Evolutionary conservation across 2,329 filamentous ascomycete species (phyloP), one percentile per base, ranked within the genome.

Genomic region (Neoascochyta sp.): DNA sequence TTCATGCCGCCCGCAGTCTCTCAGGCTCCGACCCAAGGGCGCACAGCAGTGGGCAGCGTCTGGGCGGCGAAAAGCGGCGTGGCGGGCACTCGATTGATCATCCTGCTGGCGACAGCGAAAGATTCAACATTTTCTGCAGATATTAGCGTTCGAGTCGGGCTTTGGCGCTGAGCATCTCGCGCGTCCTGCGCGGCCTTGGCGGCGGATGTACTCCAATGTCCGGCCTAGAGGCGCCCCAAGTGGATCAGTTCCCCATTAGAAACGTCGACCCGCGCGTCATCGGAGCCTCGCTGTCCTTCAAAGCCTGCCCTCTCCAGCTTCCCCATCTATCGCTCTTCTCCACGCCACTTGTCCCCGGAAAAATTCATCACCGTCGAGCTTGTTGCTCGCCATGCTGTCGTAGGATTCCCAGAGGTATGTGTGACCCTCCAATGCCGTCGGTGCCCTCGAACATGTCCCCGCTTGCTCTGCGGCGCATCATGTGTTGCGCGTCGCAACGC

Each of bases 211-310:
- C n/a, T n/a, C n/a, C n/a, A n/a, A n/a, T n/a, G n/a, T n/a, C n/a
- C 34, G 34, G 34, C 27, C 24, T 33, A 29, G 29, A 19, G 33
- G 6, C n/a, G 17, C 14, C 27, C 30, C 26, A 33, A 38, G 35
- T 38, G 35, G 35, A 30, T 9, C 35, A 16, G 23, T 27, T 14
- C 23, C 17, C 23, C 35, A 30, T 29, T 14, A 35, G 22, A 24
- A 26, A 25, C 29, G 24, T 26, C 22, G 24, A 32, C 29, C 22
- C 34, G 29, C 34, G 29, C 35, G 35, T 38, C 35, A 38, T 38
- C 20, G 26, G 22, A 22, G 18, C 10, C 13, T n/a, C 16, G 27
- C 14, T 16, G 29, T 17, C 35, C 19, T 38, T 38, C 30, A 38
- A 38, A 38, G 35, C 35, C 30, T 38, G 33, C 27, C 23, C 20